Evolutionary conservation across 2,329 filamentous ascomycete species (phyloP).

Genomic region (Stagonosporopsis vannaccii): DNA sequence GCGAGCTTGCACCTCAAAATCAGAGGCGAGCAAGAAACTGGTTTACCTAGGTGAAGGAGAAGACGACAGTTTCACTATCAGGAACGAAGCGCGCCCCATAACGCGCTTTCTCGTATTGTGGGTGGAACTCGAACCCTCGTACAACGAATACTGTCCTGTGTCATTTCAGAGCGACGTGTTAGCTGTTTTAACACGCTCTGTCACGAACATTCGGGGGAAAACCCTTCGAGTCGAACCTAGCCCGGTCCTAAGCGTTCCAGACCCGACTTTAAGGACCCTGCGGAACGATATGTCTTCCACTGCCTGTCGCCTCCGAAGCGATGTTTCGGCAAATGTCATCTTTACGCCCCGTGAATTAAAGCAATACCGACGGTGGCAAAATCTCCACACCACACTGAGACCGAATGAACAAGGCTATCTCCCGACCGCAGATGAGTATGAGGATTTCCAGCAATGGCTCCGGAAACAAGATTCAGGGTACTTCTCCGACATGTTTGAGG

Average conservation of each 20-base stretch:
- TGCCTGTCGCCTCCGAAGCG: constrained; percentile 12
- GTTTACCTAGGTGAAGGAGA: neutral
- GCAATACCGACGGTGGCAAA: constrained; percentile 39
- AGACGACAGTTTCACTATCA: constrained; percentile 1
- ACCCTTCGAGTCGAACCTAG: neutral
- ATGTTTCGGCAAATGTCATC: constrained; percentile 34
- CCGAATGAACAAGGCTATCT: constrained; percentile 30
- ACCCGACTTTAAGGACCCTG: neutral
- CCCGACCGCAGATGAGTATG: constrained; percentile 37
- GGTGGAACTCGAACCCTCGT: neutral
- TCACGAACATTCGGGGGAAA: neutral
- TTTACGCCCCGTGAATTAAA: constrained; percentile 36
- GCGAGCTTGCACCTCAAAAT: neutral
- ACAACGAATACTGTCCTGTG: neutral
- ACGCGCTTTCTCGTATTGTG: neutral
- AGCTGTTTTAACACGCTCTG: neutral
- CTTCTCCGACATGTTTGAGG: constrained; percentile 40
- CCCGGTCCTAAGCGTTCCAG: constrained; percentile 2
- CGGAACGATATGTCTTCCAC: constrained; percentile 9
- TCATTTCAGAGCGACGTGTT: neutral
- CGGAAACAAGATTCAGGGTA: constrained; percentile 41
- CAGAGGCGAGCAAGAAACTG: neutral
- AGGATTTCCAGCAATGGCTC: constrained; percentile 41
- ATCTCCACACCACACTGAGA: constrained; percentile 28
- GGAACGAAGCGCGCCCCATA: constrained; percentile 5